Evolutionary conservation across 495 filamentous ascomycete species (phyloP).

Genomic region (Parathielavia appendiculata): DNA sequence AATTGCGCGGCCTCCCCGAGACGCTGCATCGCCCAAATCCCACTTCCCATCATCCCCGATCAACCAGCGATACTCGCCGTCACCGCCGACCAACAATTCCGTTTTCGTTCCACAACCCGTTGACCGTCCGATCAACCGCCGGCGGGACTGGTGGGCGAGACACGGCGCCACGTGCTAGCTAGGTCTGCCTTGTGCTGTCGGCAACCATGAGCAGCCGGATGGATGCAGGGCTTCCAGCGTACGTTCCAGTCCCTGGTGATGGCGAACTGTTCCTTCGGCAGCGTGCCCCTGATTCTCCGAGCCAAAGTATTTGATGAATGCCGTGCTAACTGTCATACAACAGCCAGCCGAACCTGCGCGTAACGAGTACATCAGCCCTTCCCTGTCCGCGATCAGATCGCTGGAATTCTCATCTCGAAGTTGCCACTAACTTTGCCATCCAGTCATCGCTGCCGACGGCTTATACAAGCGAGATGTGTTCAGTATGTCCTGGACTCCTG

Average conservation of each 20-base stretch:
- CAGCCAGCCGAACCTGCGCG: slow-evolving; percentile 58
- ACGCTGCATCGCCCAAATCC: background rate
- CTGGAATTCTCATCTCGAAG: background rate
- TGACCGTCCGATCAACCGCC: slow-evolving; percentile 6
- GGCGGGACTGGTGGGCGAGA: slow-evolving; percentile 16
- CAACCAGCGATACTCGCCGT: background rate
- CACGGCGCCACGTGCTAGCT: slow-evolving; percentile 14
- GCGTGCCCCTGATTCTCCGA: slow-evolving; percentile 2
- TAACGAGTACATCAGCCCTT: slow-evolving; percentile 53
- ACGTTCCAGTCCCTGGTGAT: slow-evolving; percentile 15
- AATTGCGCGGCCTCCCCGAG: slow-evolving; percentile 14
- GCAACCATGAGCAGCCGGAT: slow-evolving; percentile 32
- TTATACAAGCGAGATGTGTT: slow-evolving; percentile 99
- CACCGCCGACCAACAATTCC: background rate
- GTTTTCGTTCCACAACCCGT: background rate
- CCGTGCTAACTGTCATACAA: slow-evolving; percentile 14
- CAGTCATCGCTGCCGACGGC: slow-evolving; percentile 97
- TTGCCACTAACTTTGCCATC: slow-evolving; percentile 19
- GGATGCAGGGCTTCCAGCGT: slow-evolving; percentile 32
- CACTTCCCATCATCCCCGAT: slow-evolving; percentile 6
- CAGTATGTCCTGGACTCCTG: slow-evolving; percentile 52
- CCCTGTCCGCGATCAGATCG: slow-evolving; percentile 10
- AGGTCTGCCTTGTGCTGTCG: slow-evolving; percentile 15
- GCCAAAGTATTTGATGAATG: background rate
- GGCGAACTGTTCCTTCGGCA: background rate